Evolutionary conservation across 2,329 filamentous ascomycete species (phyloP), one percentile per base, ranked within the genome.

Genomic region (Calonectria pseudoreteaudii): DNA sequence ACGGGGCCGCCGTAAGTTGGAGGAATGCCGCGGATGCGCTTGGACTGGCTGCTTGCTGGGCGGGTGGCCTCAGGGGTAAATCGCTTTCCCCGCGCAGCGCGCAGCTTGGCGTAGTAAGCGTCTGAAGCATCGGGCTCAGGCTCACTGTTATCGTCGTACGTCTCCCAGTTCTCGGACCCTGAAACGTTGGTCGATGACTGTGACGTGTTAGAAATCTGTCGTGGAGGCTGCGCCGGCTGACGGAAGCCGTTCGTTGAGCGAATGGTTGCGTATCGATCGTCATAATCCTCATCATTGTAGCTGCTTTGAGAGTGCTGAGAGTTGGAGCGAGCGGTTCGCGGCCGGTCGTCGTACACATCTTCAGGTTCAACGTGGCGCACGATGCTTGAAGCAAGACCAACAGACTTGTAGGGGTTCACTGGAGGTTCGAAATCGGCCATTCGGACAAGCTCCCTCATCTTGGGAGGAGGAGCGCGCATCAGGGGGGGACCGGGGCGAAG

Each of bases 131-230:
- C 95, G 30, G 90, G 88, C 80, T 95, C 94, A 0, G 93, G 91
- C 80, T 95, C 93, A 74, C 93, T 95, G 77, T 90, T 92, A 83
- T 98, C 95, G 79, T 97, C 96, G 80, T 97, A 98, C 13, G 96
- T 98, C 85, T 98, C 96, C 96, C 96, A 98, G 83, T 98, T 98
- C 85, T 98, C 96, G 4, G 95, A 98, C 1, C 94, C 95, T 7
- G 94, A 95, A 31, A 94, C 89, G 28, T 89, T 89, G 1, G 94
- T 95, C n/a, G 94, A 96, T 0, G 93, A 91, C 77, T 92, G 92
- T 50, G 94, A 96, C 1, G 93, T 93, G 65, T 77, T 80, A 4
- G 85, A 86, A 20, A 93, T 92, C 79, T 96, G 94, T 62, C 95
- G 88, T 1, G 87, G 88, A 2, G 87, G 84, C 1, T 85, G 85